These are phyloP conservation scores for Kazachstania taianensis DNA, from an alignment of 805 yeast species.

Conservation along the genomic window DNA sequence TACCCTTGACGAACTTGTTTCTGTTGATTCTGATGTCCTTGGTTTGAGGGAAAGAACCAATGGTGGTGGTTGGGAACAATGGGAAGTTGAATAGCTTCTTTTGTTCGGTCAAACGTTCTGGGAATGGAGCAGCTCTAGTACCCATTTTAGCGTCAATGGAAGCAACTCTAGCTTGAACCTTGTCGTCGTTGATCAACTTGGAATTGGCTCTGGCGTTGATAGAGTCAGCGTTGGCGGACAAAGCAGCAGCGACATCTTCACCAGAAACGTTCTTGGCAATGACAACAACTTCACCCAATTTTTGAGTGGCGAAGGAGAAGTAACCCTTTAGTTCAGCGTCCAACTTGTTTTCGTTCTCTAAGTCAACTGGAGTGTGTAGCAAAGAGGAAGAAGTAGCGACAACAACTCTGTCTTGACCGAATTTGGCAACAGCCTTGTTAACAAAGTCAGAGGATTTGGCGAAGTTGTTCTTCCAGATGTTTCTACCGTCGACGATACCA, in stretches of 20 bases:
- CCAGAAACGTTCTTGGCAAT: slow-evolving; percentile 83
- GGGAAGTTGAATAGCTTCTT: slow-evolving; percentile 85
- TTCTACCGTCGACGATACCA: slow-evolving; percentile 98
- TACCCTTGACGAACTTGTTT: slow-evolving; percentile 96
- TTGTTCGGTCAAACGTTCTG: slow-evolving; percentile 80
- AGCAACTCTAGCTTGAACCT: slow-evolving; percentile 80
- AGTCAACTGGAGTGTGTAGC: slow-evolving; percentile 97
- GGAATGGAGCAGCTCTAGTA: slow-evolving; percentile 80
- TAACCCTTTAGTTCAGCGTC: slow-evolving; percentile 88
- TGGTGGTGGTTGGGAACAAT: slow-evolving; percentile 98
- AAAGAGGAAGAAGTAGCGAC: slow-evolving; percentile 95
- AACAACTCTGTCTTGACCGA: slow-evolving; percentile 78
- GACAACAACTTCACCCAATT: slow-evolving; percentile 81
- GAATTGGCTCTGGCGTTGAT: slow-evolving; percentile 80
- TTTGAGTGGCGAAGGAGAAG: slow-evolving; percentile 98
- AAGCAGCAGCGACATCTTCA: slow-evolving; percentile 63
- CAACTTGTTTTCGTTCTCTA: slow-evolving; percentile 83
- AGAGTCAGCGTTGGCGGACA: slow-evolving; percentile 80
- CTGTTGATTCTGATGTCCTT: slow-evolving; percentile 98
- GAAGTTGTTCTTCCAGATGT: slow-evolving; percentile 97
- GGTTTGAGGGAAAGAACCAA: slow-evolving; percentile 99
- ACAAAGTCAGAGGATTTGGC: slow-evolving; percentile 76
- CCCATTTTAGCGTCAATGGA: slow-evolving; percentile 65
- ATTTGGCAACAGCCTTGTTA: slow-evolving; percentile 69
- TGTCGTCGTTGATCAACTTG: slow-evolving; percentile 80